phyloP scores from a whole-genome alignment of 2,329 filamentous ascomycete genomes.

The Fusarium sp. region DNA sequence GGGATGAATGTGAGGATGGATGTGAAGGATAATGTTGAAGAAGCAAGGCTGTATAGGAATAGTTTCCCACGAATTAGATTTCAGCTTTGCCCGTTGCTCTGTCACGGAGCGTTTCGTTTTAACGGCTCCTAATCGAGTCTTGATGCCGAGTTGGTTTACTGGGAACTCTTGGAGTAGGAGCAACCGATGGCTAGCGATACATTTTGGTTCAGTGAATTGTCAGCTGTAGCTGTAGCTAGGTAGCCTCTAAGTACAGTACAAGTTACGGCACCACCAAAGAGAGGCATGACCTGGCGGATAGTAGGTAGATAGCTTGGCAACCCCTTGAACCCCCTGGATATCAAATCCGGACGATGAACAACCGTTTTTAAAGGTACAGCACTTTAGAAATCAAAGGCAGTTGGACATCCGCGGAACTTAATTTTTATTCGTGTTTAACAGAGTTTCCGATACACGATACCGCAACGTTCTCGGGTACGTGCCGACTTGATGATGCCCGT shows the following conservation, averaged over 20 bases:
- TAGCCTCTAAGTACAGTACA: neutral
- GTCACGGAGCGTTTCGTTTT: slow-evolving; percentile 1
- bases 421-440: neutral
- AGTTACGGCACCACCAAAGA: neutral
- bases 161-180: neutral
- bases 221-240: neutral
- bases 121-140: neutral
- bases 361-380: neutral
- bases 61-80: neutral
- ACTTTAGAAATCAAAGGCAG: neutral
- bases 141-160: neutral
- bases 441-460: slow-evolving; percentile 7
- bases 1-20: neutral
- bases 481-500: slow-evolving; percentile 10
- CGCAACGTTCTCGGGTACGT: slow-evolving; percentile 23
- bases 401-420: neutral
- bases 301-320: slow-evolving; percentile 3
- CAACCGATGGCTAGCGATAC: neutral
- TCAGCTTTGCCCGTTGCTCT: neutral
- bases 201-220: neutral
- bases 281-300: neutral
- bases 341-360: neutral
- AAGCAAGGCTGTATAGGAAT: neutral
- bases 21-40: neutral
- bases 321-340: neutral